Evolutionary conservation across 306 rosid species (phyloP), one percentile per base, ranked within the genome.

Genomic region (Crotalaria pallida): DNA sequence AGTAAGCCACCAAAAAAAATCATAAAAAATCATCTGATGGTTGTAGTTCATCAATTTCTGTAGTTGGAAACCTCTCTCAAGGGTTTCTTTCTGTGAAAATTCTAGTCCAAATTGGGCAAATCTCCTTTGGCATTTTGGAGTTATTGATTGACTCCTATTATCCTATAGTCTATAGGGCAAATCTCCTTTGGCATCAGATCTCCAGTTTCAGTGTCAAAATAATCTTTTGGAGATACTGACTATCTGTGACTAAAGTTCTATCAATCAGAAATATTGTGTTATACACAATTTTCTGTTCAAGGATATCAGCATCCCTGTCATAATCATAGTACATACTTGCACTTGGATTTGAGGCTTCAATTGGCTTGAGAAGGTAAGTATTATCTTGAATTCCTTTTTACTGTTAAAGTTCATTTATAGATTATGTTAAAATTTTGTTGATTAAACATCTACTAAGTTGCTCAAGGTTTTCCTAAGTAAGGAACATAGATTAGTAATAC

Each of bases 81-180:
- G 63, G 72, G 79, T 78, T 82, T 80, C 78, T 60, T 73, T 73
- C 68, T 8, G 79, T 65, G n/a, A 81, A 79, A 75, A 80, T 44
- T 87, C 74, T 77, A 61, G 68, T 78, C 81, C 76, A 73, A 80
- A 58, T 77, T 58, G 89, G 96, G 96, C 95, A 94, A 82, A 91
- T 91, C 97, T 95, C 86, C 92, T 94, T 91, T 94, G 96, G 96
- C 96, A 88, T 83, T 82, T 83, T 60, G 72, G 86, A 78, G 88
- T 88, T 81, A 41, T 78, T 11, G 5, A 58, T 83, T 56, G 88
- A 80, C 87, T 93, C 88, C 65, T 55, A 33, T 71, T 73, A 66
- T 68, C 84, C 58, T 40, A 61, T 60, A 27, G 77, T 0, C 3
- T 36, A 38, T 38, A 38, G n/a, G 91, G 88, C 81, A 85, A 84